These are phyloP conservation scores for Neurospora sublineolata DNA, from an alignment of 495 filamentous ascomycete genomes.

Conservation along the genomic window DNA sequence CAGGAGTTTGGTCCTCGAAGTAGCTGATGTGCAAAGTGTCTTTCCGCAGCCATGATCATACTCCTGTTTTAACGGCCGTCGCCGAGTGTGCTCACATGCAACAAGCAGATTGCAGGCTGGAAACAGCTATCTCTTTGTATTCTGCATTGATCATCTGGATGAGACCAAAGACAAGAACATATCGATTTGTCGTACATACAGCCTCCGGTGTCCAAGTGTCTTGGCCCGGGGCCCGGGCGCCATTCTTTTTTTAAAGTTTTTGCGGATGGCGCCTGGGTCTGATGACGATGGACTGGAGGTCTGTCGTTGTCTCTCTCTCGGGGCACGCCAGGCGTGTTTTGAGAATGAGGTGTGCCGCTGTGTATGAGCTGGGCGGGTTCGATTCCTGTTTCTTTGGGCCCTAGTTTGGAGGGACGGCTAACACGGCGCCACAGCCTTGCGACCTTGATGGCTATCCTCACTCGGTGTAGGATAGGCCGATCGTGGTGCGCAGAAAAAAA, in stretches of 20 bases:
- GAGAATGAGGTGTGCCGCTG: background rate
- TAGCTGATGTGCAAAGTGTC: background rate
- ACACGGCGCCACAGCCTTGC: background rate
- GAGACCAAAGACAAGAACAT: background rate
- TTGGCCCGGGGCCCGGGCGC: background rate
- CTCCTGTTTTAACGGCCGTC: background rate
- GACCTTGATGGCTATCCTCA: background rate
- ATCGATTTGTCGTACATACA: background rate
- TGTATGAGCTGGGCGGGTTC: background rate
- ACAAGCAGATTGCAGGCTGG: background rate
- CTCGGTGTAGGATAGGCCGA: background rate
- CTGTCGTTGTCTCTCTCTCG: background rate
- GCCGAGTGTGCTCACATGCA: background rate
- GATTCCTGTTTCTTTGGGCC: background rate
- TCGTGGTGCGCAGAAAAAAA: background rate
- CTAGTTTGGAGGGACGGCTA: background rate
- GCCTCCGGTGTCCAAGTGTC: background rate
- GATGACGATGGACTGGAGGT: background rate
- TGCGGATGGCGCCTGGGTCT: background rate
- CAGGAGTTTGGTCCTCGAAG: background rate
- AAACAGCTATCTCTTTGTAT: background rate
- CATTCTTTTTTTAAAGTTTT: background rate
- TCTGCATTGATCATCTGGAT: background rate
- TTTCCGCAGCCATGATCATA: background rate
- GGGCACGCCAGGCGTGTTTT: background rate